These are phyloP conservation scores for Coix lacrymajobi DNA, from an alignment of 176 grass and related monocot genomes.

Conservation along the genomic window DNA sequence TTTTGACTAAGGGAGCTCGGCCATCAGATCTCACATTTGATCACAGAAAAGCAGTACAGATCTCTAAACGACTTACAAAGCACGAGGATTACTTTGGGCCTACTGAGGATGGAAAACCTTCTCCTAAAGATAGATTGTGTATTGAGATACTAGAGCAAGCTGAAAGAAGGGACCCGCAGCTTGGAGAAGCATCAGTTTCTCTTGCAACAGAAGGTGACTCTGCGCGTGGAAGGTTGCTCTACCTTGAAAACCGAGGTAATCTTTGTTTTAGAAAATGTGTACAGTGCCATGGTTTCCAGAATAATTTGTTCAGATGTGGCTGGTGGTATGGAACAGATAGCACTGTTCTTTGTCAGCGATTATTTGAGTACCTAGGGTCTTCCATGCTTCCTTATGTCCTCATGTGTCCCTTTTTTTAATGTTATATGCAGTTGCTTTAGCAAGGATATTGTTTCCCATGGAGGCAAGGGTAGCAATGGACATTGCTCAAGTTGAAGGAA, in stretches of 20 bases:
- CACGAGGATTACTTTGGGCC: constrained; percentile 37
- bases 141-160: constrained; percentile 79
- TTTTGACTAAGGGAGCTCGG: constrained; percentile 87
- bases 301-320: neutral
- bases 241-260: constrained; percentile 92
- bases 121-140: constrained; percentile 59
- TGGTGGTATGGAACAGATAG: neutral
- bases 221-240: constrained; percentile 50
- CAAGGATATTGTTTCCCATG: constrained; percentile 71
- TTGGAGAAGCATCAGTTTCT: constrained; percentile 76
- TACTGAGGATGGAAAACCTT: constrained; percentile 50
- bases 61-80: constrained; percentile 65
- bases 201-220: constrained; percentile 60
- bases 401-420: constrained; percentile 4
- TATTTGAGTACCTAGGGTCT: neutral
- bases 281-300: neutral
- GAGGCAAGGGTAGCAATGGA: constrained; percentile 83
- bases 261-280: neutral
- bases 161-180: constrained; percentile 61
- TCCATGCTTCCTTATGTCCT: neutral
- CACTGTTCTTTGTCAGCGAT: neutral
- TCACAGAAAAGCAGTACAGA: constrained; percentile 80
- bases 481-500: constrained; percentile 83
- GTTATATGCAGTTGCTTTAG: constrained; percentile 77
- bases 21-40: constrained; percentile 66